Percentiles rank a stretch among this genome's conserved stretches.
Evolutionary conservation across 208 protist genomes (phyloP).

Genomic region (Acanthamoeba sp.): DNA sequence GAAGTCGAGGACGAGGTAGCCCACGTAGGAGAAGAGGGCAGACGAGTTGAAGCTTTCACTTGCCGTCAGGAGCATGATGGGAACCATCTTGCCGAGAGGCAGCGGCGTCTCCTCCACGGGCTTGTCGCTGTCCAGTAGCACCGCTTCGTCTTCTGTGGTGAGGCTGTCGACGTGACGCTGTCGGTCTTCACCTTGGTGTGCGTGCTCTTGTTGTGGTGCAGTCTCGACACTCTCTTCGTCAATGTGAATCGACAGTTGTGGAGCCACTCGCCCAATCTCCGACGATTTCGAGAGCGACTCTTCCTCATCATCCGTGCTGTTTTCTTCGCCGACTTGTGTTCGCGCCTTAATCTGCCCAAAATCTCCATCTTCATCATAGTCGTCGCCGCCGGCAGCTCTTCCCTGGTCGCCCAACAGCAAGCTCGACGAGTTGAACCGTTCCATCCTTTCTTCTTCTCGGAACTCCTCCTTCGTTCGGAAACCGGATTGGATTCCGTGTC

Average conservation of each 20-base stretch:
- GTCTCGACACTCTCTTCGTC: background rate
- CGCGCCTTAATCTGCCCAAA: no score
- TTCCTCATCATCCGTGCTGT: background rate
- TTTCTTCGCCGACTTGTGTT: no score
- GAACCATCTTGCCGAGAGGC: conserved; percentile 54
- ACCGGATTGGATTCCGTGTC: background rate
- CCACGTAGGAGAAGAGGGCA: conserved; percentile 65
- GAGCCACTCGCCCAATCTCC: background rate
- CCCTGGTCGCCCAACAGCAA: background rate
- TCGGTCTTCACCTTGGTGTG: background rate
- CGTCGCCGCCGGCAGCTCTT: background rate
- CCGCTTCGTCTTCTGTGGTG: background rate
- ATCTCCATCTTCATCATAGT: background rate
- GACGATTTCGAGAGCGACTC: background rate
- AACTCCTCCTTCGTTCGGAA: background rate
- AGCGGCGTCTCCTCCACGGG: conserved; percentile 2
- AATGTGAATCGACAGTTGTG: background rate
- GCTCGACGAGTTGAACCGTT: background rate
- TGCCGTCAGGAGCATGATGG: conserved; percentile 38
- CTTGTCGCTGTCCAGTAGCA: background rate
- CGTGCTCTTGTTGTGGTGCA: no score
- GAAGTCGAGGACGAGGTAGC: conserved; percentile 68
- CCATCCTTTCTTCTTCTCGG: background rate
- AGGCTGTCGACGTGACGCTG: background rate
- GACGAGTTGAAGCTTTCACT: conserved; percentile 58